phyloP scores from a whole-genome alignment of 371 early-diverging fungal species.

The Rhizopus arrhizus region DNA sequence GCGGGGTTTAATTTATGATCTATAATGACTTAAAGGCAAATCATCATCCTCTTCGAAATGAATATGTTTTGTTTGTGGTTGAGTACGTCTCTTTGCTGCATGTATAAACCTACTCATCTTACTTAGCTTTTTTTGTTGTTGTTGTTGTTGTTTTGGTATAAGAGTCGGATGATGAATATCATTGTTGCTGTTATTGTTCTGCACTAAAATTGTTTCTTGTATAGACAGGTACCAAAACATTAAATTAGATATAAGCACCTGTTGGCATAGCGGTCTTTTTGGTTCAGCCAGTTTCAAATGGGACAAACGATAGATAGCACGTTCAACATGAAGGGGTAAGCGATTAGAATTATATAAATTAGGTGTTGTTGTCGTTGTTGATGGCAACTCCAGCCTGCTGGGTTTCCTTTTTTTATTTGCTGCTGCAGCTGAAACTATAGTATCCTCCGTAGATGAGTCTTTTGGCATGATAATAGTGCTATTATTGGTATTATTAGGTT shows the following conservation, averaged over 20 bases:
- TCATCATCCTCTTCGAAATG: slow-evolving; percentile 28
- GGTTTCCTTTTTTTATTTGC: slow-evolving; percentile 17
- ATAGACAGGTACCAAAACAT: slow-evolving; percentile 87
- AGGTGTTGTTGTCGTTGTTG: slow-evolving; percentile 11
- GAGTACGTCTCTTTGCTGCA: slow-evolving; percentile 24
- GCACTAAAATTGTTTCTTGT: slow-evolving; percentile 19
- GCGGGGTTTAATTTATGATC: slow-evolving; percentile 10
- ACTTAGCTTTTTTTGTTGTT: slow-evolving; percentile 10
- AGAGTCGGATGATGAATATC: not conserved
- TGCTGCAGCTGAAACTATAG: not conserved
- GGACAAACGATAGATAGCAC: slow-evolving; percentile 85
- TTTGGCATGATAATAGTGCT: no score
- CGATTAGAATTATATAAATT: slow-evolving; percentile 41
- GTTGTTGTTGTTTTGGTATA: slow-evolving; percentile 9
- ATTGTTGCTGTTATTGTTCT: slow-evolving; percentile 6
- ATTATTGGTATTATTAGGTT: slow-evolving; percentile 6
- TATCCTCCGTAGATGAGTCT: no score
- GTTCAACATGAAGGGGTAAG: slow-evolving; percentile 79
- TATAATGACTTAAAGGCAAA: slow-evolving; percentile 38
- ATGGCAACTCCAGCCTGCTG: slow-evolving; percentile 24
- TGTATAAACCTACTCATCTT: slow-evolving; percentile 22
- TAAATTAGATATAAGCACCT: slow-evolving; percentile 86
- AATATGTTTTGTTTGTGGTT: not conserved
- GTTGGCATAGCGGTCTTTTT: slow-evolving; percentile 77
- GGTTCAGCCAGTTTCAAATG: slow-evolving; percentile 86